A percentile compares a stretch with the other conserved stretches of the same genome.
Evolutionary conservation across 805 yeast species (phyloP).

Genomic region (Pichia kluyveri): DNA sequence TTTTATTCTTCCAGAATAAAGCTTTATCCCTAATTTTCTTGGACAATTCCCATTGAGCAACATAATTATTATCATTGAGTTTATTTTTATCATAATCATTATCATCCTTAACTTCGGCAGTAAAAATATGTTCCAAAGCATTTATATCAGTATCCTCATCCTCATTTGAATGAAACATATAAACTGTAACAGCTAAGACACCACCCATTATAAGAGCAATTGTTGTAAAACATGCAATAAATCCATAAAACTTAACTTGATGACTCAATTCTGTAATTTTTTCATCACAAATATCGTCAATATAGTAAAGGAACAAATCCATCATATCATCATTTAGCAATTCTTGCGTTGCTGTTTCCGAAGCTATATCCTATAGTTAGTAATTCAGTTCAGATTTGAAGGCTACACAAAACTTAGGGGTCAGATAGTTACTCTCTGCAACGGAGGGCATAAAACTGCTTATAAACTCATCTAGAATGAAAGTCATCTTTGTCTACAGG

Average conservation of each 20-base stretch:
- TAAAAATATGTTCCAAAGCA: too few relatives aligned
- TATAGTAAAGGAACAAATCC: conserved; percentile 4
- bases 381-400: too few relatives aligned
- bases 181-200: background rate
- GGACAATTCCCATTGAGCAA: background rate
- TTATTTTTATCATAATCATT: background rate
- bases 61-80: background rate
- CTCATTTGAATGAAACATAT: background rate
- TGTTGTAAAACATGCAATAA: background rate
- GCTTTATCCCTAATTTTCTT: background rate
- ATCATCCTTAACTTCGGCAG: background rate
- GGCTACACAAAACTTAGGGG: background rate
- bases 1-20: background rate
- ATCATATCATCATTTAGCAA: background rate
- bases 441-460: background rate
- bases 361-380: too few relatives aligned
- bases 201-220: background rate
- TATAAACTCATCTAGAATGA: background rate
- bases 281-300: conserved; percentile 12
- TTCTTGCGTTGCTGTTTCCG: background rate
- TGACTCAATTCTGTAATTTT: conserved; percentile 11
- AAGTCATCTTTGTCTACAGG: background rate
- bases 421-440: background rate
- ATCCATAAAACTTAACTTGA: conserved; percentile 9
- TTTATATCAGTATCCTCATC: background rate